phyloP scores from a whole-genome alignment of 441 rosid species.

The Gossypium schwendimanii region DNA sequence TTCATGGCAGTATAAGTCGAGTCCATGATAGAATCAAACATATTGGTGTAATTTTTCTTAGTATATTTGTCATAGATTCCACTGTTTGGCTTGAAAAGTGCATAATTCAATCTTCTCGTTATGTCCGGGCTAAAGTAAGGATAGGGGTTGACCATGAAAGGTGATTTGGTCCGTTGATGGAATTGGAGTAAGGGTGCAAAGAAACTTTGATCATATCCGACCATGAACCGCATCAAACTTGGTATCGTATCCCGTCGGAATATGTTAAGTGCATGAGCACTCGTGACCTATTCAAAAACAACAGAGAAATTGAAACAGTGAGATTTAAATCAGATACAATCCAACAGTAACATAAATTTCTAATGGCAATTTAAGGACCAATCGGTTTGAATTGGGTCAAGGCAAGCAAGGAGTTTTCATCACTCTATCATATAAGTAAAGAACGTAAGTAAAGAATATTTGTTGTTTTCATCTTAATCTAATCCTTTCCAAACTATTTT shows the following conservation, averaged over 20 bases:
- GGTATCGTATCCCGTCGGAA: constrained; percentile 34
- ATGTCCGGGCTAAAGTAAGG: constrained; percentile 47
- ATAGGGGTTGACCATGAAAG: constrained; percentile 55
- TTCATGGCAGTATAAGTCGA: constrained; percentile 47
- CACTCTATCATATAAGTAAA: not conserved
- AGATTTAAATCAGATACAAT: no score
- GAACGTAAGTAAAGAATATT: not conserved
- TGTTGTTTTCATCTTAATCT: not conserved
- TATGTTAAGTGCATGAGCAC: constrained; percentile 52
- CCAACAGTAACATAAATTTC: no score
- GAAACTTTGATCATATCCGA: constrained; percentile 24
- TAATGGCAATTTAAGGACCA: no score
- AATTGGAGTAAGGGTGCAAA: constrained; percentile 47
- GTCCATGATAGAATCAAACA: constrained; percentile 45
- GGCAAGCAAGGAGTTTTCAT: not conserved
- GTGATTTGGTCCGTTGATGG: constrained; percentile 45
- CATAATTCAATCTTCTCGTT: constrained; percentile 23
- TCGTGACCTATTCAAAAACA: constrained; percentile 40
- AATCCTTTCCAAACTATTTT: not conserved
- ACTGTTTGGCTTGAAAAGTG: constrained; percentile 38
- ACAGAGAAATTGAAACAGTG: not conserved
- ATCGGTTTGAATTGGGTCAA: not conserved
- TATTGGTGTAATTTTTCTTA: constrained; percentile 41
- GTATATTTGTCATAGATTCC: constrained; percentile 42
- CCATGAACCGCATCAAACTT: constrained; percentile 43